Evolutionary conservation across 208 protist species (phyloP).

Genomic region (Trypanosoma congolense): DNA sequence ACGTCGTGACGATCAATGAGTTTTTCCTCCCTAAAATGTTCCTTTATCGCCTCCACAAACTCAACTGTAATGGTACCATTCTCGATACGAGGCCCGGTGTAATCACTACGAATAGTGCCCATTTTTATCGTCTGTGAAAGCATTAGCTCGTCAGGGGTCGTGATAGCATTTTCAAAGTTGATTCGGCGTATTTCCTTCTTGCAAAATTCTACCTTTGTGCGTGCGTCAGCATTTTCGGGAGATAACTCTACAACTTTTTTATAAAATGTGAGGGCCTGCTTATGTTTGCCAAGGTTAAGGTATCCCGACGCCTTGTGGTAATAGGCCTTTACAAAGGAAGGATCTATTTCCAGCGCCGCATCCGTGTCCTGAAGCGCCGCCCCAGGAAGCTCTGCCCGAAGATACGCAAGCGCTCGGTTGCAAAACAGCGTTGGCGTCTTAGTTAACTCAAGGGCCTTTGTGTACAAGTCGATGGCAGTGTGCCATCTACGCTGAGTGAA

Average conservation of each 20-base stretch:
- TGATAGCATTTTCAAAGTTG: conserved; percentile 95
- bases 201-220: conserved; percentile 88
- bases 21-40: conserved; percentile 75
- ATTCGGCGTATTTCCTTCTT: conserved; percentile 91
- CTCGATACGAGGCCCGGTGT: conserved; percentile 73
- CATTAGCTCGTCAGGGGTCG: conserved; percentile 67
- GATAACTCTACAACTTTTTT: conserved; percentile 81
- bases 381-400: conserved; percentile 91
- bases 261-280: conserved; percentile 94
- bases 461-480: conserved; percentile 90
- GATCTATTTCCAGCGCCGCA: conserved; percentile 88
- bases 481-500: conserved; percentile 88
- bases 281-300: conserved; percentile 92
- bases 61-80: conserved; percentile 61
- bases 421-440: conserved; percentile 82
- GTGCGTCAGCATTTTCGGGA: conserved; percentile 89
- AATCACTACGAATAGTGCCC: conserved; percentile 51
- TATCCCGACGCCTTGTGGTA: conserved; percentile 95
- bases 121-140: conserved; percentile 74
- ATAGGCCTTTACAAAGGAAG: conserved; percentile 95
- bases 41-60: conserved; percentile 79
- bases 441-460: conserved; percentile 77
- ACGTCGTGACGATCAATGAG: conserved; percentile 81
- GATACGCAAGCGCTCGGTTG: conserved; percentile 93
- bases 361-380: conserved; percentile 91